Percentiles rank a stretch among this genome's conserved stretches.
Conservation (phyloP, 2,329 filamentous ascomycete species). For the Fusarium marasasianum region DNA sequence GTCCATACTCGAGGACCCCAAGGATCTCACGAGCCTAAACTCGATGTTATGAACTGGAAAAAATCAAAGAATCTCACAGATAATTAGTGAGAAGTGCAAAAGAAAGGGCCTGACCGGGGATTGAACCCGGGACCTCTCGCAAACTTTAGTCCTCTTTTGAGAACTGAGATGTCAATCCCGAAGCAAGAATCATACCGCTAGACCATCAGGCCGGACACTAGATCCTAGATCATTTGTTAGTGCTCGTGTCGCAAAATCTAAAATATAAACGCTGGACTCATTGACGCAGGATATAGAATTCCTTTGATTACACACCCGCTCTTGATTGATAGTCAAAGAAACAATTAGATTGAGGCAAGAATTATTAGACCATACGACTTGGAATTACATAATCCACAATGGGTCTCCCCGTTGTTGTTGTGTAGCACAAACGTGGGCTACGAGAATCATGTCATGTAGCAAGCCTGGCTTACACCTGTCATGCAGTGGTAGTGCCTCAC, state of each 20-base stretch:
- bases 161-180: constrained; percentile 29
- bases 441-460: background rate
- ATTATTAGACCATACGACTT: rapidly evolving
- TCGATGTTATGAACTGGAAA: background rate
- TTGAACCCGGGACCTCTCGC: constrained; percentile 60
- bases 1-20: background rate
- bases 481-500: background rate
- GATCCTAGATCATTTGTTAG: constrained; percentile 13
- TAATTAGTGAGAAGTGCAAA: background rate
- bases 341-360: background rate
- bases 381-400: too few relatives aligned
- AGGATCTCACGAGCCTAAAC: background rate
- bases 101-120: constrained; percentile 54
- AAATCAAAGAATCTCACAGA: background rate
- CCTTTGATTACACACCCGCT: background rate
- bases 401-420: background rate
- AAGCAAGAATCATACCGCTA: constrained; percentile 35
- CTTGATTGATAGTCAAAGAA: background rate
- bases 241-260: rapidly evolving
- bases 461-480: background rate
- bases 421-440: background rate
- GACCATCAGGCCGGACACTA: constrained; percentile 30
- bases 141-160: constrained; percentile 29
- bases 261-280: rapidly evolving
- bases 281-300: rapidly evolving